Base-by-base conservation (phyloP, 345 rosid genomes). In the Trapa incisa region DNA sequence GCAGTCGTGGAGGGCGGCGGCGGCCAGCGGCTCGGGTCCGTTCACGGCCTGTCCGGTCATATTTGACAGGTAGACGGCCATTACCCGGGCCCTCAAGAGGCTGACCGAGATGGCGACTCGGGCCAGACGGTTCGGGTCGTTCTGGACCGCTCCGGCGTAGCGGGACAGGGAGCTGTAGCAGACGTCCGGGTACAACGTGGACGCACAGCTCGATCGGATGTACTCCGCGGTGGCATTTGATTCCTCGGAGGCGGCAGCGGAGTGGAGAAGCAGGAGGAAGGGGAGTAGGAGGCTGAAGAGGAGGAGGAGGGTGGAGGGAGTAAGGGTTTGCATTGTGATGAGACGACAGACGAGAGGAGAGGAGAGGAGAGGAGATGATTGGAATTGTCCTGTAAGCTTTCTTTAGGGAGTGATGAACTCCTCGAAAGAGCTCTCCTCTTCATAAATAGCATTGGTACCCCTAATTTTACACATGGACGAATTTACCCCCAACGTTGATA, bases 1-100 rank as follows among this genome's bases (percentile, higher is more conserved):
- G 79, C 98, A 92, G 83, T 92, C 98, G 73, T 72, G 96, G 71
- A 92, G 76, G 29, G 98, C 96, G 35, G 93, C 65, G 2, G 84
- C 68, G 2, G 84, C 77, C 29, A 87, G 77, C 48, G 58, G 74
- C 79, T 77, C 85, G 71, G 83, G 65, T 48, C 79, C 83, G 79
- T 78, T 84, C 75, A 80, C 73, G 41, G 89, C 84, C 3, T 82
- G 66, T 47, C 91, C 84, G 60, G 95, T 71, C 75, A 86, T 77
- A 77, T 81, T 83, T 16, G 88, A 75, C 37, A 92, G 73, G 81
- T 75, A 85, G 37, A 61, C 45, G 3, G 86, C 81, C 74, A 80
- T 66, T 71, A 47, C 71, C 53, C 80, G 83, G 67, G 87, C 86
- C 57, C 68, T 79, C 10, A 76, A 73, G 12, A 89, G 86, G 61